phyloP scores from a whole-genome alignment of 1,284 basidiomycete genomes.

The Boletellus sp. region DNA sequence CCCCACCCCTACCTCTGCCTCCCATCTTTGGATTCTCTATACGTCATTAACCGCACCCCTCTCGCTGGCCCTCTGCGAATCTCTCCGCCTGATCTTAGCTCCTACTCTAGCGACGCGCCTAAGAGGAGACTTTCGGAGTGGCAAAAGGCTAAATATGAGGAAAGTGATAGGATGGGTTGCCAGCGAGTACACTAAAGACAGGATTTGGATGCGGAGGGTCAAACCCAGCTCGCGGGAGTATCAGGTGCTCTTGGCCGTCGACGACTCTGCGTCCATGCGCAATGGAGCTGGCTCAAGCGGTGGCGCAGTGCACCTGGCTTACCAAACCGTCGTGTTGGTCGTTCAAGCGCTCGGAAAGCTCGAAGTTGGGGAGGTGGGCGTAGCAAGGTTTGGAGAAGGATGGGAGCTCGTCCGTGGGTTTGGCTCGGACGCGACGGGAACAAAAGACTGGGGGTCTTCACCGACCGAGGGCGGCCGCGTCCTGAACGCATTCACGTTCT shows the following conservation, averaged over 20 bases:
- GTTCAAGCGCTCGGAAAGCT: constrained; percentile 88
- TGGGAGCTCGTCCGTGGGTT: constrained; percentile 90
- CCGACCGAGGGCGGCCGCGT: constrained; percentile 41
- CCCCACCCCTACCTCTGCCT: constrained; percentile 40
- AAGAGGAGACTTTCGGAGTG: constrained; percentile 96
- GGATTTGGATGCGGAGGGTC: constrained; percentile 96
- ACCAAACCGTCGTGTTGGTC: constrained; percentile 91
- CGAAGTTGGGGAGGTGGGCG: constrained; percentile 91
- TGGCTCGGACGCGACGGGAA: constrained; percentile 53
- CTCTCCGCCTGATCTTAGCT: constrained; percentile 93
- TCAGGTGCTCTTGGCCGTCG: constrained; percentile 91
- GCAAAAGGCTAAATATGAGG: constrained; percentile 98
- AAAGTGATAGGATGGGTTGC: constrained; percentile 99
- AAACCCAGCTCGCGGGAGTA: constrained; percentile 94
- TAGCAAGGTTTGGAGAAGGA: constrained; percentile 86
- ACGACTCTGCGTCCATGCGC: constrained; percentile 97
- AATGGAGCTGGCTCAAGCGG: constrained; percentile 85
- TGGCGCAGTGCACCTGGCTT: constrained; percentile 91
- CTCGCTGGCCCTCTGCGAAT: constrained; percentile 91
- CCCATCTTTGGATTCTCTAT: constrained; percentile 86
- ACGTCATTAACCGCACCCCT: constrained; percentile 88
- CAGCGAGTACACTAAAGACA: constrained; percentile 98
- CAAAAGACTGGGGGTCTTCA: constrained; percentile 30
- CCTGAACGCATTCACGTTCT: constrained; percentile 84
- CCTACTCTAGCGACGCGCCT: constrained; percentile 93